Base-by-base conservation (phyloP, 352 stramenopile species). In the Hyaloperonospora arabidopsidis region DNA sequence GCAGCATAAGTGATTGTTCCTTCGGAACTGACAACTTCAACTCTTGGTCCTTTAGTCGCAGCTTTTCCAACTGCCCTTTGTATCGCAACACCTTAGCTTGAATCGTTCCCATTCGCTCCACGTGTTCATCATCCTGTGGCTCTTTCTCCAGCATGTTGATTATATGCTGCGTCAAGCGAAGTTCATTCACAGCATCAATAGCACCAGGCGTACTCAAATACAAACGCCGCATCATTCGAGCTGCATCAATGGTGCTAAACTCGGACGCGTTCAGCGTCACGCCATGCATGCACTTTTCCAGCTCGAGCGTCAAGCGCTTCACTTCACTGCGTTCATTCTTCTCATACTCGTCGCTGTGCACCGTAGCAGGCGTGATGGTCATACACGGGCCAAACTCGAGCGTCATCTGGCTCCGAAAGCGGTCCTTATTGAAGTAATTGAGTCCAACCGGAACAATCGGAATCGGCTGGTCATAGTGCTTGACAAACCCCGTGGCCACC, bases 351-450 rank as follows among this genome's bases (percentile, higher is more conserved):
- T 82, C 65, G 23, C 66, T 63, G 49, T 76, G 65, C 29, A 72
- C 72, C 67, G 79, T 76, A 21, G 67, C 61, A 5, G 65, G 65
- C 15, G 65, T 72, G 36, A 89, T 70, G 25, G 62, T 52, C 50
- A 86, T 74, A 11, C 73, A 72, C 13, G 76, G 70, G 10, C 79
- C 79, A 44, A 90, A 90, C 50, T 89, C 79, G 35, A 89, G 38
- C 63, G 76, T 72, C 49, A 87, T 70, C 56, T 87, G 72, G 51
- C 76, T 84, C 38, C 79, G 71, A 53, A 90, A 90, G 47, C 77
- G 79, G 40, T 87, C 73, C 60, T 90, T 90, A 59, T 87, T 90
- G 63, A 90, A 90, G 62, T 90, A 90, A 49, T 76, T 90, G 39
- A 90, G 64, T 1, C 79, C 79, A 1, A 90, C 54, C 0, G 79